These are phyloP conservation scores for Parascedosporium putredinis DNA, from an alignment of 2,329 filamentous ascomycete species.

Conservation along the genomic window DNA sequence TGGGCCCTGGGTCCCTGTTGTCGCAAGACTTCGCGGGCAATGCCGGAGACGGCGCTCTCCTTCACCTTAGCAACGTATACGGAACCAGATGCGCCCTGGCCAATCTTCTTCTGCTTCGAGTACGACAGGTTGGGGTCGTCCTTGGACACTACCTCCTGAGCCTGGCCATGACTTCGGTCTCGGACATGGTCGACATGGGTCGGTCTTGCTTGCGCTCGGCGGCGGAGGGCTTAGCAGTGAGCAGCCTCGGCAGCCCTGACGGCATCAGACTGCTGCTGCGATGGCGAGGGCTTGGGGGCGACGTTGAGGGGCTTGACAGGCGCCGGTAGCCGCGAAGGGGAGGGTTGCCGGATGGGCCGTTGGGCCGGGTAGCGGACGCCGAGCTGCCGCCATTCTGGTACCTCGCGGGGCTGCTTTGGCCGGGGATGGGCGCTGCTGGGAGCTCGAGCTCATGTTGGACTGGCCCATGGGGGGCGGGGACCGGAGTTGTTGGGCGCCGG, in stretches of 20 bases:
- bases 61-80: conserved; percentile 97
- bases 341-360: conserved; percentile 14
- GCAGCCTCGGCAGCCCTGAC: conserved; percentile 86
- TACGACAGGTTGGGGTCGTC: conserved; percentile 92
- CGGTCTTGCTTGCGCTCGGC: conserved; percentile 79
- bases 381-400: conserved; percentile 17
- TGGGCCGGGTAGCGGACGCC: conserved; percentile 35
- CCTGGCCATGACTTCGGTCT: conserved; percentile 93
- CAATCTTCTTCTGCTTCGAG: conserved; percentile 99
- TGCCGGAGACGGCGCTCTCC: conserved; percentile 69
- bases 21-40: conserved; percentile 68
- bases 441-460: conserved; percentile 17
- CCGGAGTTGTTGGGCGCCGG: conserved; percentile 44
- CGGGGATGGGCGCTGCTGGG: conserved; percentile 5
- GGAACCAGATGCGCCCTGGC: conserved; percentile 92
- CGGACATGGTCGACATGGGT: conserved; percentile 97
- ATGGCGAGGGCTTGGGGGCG: conserved; percentile 49
- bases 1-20: conserved; percentile 74
- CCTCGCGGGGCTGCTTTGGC: conserved; percentile 3
- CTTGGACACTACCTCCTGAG: conserved; percentile 91
- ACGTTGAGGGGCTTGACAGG: conserved; percentile 74
- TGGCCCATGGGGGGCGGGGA: conserved; percentile 32
- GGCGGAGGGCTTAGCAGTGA: conserved; percentile 69
- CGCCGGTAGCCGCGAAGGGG: conserved; percentile 43
- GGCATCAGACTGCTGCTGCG: conserved; percentile 46